Evolutionary conservation across 176 grass and related monocot genomes (phyloP), one percentile per base, ranked within the genome.

Genomic region (Poa pratensis): DNA sequence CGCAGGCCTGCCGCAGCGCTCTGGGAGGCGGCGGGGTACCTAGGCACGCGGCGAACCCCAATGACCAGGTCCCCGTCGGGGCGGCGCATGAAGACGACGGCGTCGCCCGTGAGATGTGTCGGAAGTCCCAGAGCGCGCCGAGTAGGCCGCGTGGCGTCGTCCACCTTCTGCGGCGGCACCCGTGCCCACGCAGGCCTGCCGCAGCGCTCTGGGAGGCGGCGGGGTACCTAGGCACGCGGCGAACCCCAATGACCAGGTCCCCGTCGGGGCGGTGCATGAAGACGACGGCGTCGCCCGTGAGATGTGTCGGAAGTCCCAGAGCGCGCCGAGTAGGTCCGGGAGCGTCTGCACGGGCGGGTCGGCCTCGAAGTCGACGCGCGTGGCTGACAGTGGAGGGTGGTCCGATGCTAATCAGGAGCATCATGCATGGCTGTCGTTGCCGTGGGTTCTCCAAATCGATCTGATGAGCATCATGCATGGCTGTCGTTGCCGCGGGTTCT

Each of bases 71-170:
- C 55, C 1, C 77, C 76, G 39, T 58, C 57, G 55, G 65, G 3
- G 9, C 80, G 80, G 68, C 89, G 49, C 80, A 94, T 90, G 75
- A 97, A 97, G 7, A 97, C 92, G 51, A 84, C 86, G 30, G 53
- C 69, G 71, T 97, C 94, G 3, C 90, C 83, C 0, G 86, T 80
- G 51, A 97, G 86, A 97, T 92, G 88, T 97, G 94, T 23, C 90
- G 83, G 83, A 97, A 94, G 2, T 75, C 50, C 83, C 86, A 97
- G 1, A 0, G 1, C 0, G 18, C 17, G 12, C 88, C 92, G 5
- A 40, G 18, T n/a, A n/a, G n/a, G 84, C 20, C 77, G 34, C 34
- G 82, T 81, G 0, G 88, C 80, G 18, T 92, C 82, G 12, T 81
- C 2, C 27, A 97, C 89, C 46, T 88, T 75, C 61, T 78, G 57